phyloP scores from a whole-genome alignment of 2,329 filamentous ascomycete genomes.

The Alternaria gaisen region DNA sequence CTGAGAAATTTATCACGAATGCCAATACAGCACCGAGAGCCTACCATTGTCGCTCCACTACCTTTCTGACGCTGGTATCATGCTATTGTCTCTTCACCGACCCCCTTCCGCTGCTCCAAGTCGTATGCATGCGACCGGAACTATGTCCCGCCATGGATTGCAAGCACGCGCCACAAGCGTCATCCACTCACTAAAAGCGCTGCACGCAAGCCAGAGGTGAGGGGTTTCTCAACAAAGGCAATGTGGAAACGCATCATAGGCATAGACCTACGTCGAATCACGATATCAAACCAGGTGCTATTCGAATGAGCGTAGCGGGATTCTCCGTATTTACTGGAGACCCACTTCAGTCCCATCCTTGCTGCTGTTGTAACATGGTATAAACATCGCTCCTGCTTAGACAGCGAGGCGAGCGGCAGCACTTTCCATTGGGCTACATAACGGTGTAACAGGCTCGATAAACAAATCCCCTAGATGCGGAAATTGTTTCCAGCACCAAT shows the following conservation, averaged over 20 bases:
- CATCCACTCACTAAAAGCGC: neutral
- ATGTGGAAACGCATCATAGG: neutral
- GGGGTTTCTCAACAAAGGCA: neutral
- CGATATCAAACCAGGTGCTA: neutral
- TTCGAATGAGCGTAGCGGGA: neutral
- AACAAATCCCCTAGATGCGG: neutral
- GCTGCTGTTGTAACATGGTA: conserved; percentile 4
- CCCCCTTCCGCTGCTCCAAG: conserved; percentile 1
- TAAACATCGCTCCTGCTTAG: conserved; percentile 1
- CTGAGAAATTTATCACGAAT: neutral
- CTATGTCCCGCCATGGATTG: neutral
- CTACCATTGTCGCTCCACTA: neutral
- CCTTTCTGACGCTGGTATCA: neutral
- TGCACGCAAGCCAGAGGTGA: neutral
- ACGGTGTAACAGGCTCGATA: neutral
- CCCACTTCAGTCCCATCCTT: conserved; percentile 4
- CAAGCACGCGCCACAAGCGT: neutral
- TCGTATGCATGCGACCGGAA: neutral
- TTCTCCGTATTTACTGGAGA: neutral
- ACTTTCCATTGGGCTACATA: neutral
- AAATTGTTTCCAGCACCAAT: neutral
- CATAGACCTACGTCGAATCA: neutral
- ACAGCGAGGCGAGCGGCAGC: conserved; percentile 1
- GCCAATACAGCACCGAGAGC: neutral
- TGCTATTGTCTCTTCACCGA: neutral